These are phyloP conservation scores for Fusarium subglutinans DNA, from an alignment of 2,329 filamentous ascomycete species.

Conservation along the genomic window DNA sequence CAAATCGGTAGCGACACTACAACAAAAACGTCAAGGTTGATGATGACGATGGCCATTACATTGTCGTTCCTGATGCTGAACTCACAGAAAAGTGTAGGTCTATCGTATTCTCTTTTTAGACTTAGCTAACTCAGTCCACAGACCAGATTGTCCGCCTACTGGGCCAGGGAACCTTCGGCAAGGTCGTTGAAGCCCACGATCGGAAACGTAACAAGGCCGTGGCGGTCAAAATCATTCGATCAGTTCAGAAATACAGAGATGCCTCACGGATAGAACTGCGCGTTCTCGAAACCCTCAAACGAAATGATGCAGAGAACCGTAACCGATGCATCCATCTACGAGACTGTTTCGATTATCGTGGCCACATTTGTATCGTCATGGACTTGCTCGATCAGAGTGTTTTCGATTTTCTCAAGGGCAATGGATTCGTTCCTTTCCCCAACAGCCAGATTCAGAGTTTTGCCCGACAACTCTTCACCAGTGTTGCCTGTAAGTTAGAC, in stretches of 20 bases:
- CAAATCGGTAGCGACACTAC: constrained; percentile 46
- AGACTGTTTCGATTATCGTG: constrained; percentile 96
- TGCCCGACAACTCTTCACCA: constrained; percentile 95
- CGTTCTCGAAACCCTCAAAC: constrained; percentile 89
- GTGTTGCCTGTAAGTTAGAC: constrained; percentile 86
- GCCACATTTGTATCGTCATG: constrained; percentile 91
- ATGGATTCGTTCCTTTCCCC: constrained; percentile 94
- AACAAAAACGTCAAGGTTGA: constrained; percentile 80
- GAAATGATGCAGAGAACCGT: constrained; percentile 89
- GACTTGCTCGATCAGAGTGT: constrained; percentile 90
- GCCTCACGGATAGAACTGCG: constrained; percentile 94
- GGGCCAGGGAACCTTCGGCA: constrained; percentile 97
- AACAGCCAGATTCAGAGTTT: constrained; percentile 99
- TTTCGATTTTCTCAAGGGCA: constrained; percentile 97
- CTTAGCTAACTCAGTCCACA: constrained; percentile 51
- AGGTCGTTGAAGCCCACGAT: constrained; percentile 94
- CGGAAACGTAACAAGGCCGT: constrained; percentile 79
- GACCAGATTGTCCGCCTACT: constrained; percentile 90
- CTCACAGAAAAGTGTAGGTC: constrained; percentile 91
- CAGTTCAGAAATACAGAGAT: constrained; percentile 97
- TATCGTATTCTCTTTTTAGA: too few relatives aligned
- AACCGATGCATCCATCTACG: constrained; percentile 97
- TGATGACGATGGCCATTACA: constrained; percentile 96
- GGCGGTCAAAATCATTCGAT: constrained; percentile 97
- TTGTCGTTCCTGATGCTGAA: constrained; percentile 86